Conservation (phyloP, 306 rosid genomes). For the Citrullus colocynthis region DNA sequence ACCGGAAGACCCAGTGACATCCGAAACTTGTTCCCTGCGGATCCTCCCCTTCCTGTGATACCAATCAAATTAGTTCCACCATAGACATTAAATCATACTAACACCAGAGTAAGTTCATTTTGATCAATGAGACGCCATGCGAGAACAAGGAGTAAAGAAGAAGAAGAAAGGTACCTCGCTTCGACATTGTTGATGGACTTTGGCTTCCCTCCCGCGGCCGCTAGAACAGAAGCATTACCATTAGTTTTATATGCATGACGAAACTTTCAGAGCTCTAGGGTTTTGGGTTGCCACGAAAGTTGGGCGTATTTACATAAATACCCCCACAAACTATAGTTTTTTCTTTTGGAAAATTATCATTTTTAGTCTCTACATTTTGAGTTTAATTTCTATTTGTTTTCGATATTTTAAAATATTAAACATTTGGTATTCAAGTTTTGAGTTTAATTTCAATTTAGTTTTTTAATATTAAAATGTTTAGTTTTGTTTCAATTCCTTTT, state of each 20-base stretch:
- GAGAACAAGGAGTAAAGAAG: background rate
- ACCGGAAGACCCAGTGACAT: conserved; percentile 97
- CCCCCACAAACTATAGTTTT: background rate
- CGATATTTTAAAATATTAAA: too few relatives aligned
- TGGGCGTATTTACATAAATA: background rate
- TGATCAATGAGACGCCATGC: background rate
- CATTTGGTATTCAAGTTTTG: too few relatives aligned
- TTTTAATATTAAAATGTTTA: too few relatives aligned
- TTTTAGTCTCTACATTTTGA: too few relatives aligned
- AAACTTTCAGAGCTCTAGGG: background rate
- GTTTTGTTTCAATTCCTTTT: too few relatives aligned
- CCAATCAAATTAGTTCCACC: background rate
- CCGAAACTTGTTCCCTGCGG: conserved; percentile 87
- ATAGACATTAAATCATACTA: background rate
- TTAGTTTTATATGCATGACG: background rate
- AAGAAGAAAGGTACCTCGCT: background rate
- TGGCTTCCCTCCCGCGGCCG: background rate
- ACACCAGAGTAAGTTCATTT: background rate
- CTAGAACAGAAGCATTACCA: background rate
- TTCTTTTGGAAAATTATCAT: too few relatives aligned
- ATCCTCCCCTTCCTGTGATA: conserved; percentile 60
- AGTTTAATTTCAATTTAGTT: too few relatives aligned
- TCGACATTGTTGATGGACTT: conserved; percentile 8
- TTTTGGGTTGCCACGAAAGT: background rate
- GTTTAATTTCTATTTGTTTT: too few relatives aligned